Conservation (phyloP, 352 stramenopile species). For the Globisporangium spinosum region DNA sequence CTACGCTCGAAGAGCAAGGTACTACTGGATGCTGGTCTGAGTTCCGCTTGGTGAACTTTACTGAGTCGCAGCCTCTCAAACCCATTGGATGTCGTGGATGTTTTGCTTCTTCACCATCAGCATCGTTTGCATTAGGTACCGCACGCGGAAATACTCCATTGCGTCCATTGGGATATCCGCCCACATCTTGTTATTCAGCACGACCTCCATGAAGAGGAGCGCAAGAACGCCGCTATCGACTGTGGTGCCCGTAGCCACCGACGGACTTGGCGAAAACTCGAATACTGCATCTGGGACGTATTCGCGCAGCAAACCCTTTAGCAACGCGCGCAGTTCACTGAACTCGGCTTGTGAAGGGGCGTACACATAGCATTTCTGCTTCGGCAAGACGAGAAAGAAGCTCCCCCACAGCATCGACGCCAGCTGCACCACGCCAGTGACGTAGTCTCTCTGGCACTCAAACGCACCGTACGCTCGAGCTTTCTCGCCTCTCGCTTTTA, state of each 20-base stretch:
- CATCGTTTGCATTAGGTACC: conserved; percentile 1
- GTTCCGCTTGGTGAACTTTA: too few species aligned
- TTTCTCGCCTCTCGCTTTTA: background rate
- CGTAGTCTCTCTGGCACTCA: background rate
- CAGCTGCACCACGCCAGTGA: conserved; percentile 2
- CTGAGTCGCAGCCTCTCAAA: background rate
- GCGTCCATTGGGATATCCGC: background rate
- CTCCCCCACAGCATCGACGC: conserved; percentile 1
- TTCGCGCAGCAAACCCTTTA: background rate
- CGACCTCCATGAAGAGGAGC: conserved; percentile 10
- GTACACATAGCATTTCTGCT: conserved; percentile 5
- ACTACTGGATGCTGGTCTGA: too few species aligned
- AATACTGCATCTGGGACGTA: background rate
- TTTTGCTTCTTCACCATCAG: conserved; percentile 12
- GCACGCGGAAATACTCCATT: background rate
- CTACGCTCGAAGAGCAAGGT: too few species aligned
- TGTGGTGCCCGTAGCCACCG: background rate
- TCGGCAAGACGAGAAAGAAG: background rate
- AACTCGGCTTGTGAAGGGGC: background rate
- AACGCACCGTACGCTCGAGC: conserved; percentile 9
- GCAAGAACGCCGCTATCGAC: background rate
- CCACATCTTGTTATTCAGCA: conserved; percentile 6
- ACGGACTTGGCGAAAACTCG: background rate
- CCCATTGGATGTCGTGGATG: conserved; percentile 14
- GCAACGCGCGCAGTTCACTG: background rate